A percentile compares a stretch with the other conserved stretches of the same genome.
These are phyloP conservation scores for Tricholoma sp. DNA, from an alignment of 768 basidiomycete species.

Conservation along the genomic window DNA sequence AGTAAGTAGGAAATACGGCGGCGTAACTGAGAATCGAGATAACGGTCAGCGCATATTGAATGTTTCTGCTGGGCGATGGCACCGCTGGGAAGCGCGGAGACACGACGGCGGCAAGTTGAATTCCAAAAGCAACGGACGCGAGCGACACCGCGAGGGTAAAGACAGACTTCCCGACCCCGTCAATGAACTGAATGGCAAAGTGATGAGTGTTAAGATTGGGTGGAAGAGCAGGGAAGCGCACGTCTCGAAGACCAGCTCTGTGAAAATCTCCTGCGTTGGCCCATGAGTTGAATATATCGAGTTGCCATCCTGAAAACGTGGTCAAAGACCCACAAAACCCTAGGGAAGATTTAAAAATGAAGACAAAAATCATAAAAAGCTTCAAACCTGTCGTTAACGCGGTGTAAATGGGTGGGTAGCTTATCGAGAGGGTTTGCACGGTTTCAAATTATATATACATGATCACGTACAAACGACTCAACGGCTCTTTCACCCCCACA, in stretches of 20 bases:
- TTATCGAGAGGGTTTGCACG: slow-evolving; percentile 23
- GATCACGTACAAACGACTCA: slow-evolving; percentile 66
- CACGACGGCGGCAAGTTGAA: slow-evolving; percentile 46
- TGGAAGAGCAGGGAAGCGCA: slow-evolving; percentile 30
- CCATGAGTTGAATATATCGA: slow-evolving; percentile 85
- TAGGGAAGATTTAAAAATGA: slow-evolving; percentile 18
- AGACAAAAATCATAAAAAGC: background rate
- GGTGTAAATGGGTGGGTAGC: slow-evolving; percentile 86
- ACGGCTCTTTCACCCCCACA: slow-evolving; percentile 62
- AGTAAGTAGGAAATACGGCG: slow-evolving; percentile 75
- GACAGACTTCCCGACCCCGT: slow-evolving; percentile 76
- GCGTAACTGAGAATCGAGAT: slow-evolving; percentile 66
- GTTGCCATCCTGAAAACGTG: slow-evolving; percentile 95
- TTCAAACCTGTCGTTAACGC: slow-evolving; percentile 75
- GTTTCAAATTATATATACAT: background rate
- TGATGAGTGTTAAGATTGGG: background rate
- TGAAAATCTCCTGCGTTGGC: slow-evolving; percentile 53
- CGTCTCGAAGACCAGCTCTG: slow-evolving; percentile 67
- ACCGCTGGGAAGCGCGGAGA: slow-evolving; percentile 36
- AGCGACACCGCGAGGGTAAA: slow-evolving; percentile 76
- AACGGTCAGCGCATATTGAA: slow-evolving; percentile 47
- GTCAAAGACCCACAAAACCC: slow-evolving; percentile 96
- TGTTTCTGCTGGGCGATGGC: slow-evolving; percentile 33
- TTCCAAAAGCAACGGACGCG: slow-evolving; percentile 74
- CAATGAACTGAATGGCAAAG: slow-evolving; percentile 62